phyloP scores from a whole-genome alignment of 139 green algal species.

The Micractinium conductrix region DNA sequence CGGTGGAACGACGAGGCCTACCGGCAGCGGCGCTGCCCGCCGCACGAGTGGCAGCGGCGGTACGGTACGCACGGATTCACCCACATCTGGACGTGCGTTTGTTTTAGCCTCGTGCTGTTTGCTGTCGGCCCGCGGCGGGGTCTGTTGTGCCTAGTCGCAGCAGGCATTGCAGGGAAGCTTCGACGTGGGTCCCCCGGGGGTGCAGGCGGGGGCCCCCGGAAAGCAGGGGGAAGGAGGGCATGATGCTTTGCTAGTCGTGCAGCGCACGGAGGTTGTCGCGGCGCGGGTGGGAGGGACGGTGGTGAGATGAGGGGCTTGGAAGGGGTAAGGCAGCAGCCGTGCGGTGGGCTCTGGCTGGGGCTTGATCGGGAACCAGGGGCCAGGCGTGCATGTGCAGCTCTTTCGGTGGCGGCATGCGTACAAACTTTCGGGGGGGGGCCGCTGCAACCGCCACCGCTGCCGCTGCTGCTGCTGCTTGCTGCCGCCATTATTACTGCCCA shows the following conservation, averaged over 20 bases:
- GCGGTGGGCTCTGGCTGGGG: background rate
- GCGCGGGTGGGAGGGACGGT: too few species aligned
- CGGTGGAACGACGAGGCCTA: slow-evolving; percentile 84
- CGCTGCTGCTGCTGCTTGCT: too few species aligned
- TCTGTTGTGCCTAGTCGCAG: too few species aligned
- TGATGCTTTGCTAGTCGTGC: background rate
- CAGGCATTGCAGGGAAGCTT: background rate
- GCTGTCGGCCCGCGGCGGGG: too few species aligned
- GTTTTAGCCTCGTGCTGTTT: background rate
- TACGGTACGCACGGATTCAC: slow-evolving; percentile 79
- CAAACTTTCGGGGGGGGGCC: too few species aligned
- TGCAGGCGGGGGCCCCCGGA: too few species aligned
- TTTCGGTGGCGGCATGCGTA: too few species aligned
- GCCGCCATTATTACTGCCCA: too few species aligned
- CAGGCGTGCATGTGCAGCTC: background rate
- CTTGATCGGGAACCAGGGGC: background rate
- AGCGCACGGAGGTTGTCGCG: background rate
- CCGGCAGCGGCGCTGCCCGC: slow-evolving; percentile 62
- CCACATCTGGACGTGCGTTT: slow-evolving; percentile 58
- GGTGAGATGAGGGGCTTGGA: too few species aligned
- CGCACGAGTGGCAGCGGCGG: slow-evolving; percentile 73
- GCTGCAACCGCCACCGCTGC: background rate
- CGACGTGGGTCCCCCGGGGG: too few species aligned
- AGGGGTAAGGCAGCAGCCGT: too few species aligned
- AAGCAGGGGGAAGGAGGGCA: too few species aligned